phyloP scores from a whole-genome alignment of 345 rosid genomes.

The Raphanus sativus region DNA sequence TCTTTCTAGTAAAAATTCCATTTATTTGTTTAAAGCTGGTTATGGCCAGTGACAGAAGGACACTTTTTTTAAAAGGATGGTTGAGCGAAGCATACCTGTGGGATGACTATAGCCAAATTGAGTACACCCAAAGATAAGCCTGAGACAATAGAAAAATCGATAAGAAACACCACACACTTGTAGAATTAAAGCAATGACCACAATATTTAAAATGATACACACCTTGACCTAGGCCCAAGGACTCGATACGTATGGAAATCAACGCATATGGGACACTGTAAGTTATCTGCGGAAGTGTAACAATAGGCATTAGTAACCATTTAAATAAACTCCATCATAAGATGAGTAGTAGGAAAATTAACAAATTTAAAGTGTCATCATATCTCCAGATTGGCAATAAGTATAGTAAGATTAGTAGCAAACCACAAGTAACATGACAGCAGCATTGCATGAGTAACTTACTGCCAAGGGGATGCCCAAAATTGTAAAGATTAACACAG shows the following conservation, averaged over 20 bases:
- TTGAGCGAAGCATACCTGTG: slow-evolving; percentile 65
- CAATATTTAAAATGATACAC: slow-evolving; percentile 22
- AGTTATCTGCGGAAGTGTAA: slow-evolving; percentile 63
- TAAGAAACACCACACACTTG: slow-evolving; percentile 30
- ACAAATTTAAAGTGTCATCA: no score
- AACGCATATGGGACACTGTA: slow-evolving; percentile 95
- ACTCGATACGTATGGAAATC: slow-evolving; percentile 77
- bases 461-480: slow-evolving; percentile 94
- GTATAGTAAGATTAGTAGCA: no score
- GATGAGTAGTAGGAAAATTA: no score
- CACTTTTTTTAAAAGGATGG: background rate
- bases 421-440: no score
- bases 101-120: slow-evolving; percentile 90
- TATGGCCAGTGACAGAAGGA: no score
- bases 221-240: slow-evolving; percentile 98
- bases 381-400: no score
- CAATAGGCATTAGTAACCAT: slow-evolving; percentile 30
- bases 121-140: slow-evolving; percentile 96
- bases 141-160: slow-evolving; percentile 40
- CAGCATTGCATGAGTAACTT: no score
- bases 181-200: slow-evolving; percentile 4
- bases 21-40: no score
- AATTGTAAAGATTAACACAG: slow-evolving; percentile 62
- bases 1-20: no score
- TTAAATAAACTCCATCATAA: slow-evolving; percentile 13